Evolutionary conservation across 2,329 filamentous ascomycete species (phyloP).

Genomic region (Penicillium glabrum): DNA sequence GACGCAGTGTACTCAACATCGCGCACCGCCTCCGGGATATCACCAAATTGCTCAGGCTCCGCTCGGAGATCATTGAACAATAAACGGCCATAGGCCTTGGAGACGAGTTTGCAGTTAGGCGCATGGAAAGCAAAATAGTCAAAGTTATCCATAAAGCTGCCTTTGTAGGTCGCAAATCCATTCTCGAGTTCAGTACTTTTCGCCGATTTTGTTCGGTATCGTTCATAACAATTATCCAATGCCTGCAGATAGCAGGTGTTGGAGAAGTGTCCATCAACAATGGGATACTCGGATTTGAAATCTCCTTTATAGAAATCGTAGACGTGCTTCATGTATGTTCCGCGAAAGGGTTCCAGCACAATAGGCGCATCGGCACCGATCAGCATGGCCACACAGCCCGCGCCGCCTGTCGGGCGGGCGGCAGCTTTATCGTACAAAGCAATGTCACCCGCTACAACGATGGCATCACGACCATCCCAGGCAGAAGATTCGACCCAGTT

Average conservation of each 20-base stretch:
- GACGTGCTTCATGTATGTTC: conserved; percentile 73
- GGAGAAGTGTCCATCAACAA: conserved; percentile 78
- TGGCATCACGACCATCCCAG: conserved; percentile 63
- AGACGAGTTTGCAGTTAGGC: conserved; percentile 46
- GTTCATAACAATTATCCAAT: conserved; percentile 57
- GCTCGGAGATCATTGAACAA: conserved; percentile 68
- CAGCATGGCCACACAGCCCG: conserved; percentile 71
- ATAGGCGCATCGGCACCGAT: conserved; percentile 72
- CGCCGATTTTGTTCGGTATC: neutral
- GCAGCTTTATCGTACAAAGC: conserved; percentile 78
- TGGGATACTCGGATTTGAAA: conserved; percentile 76
- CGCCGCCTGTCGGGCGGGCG: conserved; percentile 74
- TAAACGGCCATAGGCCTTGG: conserved; percentile 71
- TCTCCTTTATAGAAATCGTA: conserved; percentile 81
- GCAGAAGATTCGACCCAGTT: conserved; percentile 60
- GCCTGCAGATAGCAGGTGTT: conserved; percentile 74
- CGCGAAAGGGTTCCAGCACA: conserved; percentile 70
- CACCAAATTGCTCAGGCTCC: conserved; percentile 70
- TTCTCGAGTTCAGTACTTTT: neutral
- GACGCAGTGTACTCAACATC: neutral
- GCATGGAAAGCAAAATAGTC: conserved; percentile 75
- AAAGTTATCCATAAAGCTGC: conserved; percentile 58
- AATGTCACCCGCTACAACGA: conserved; percentile 75
- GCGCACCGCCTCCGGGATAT: conserved; percentile 54
- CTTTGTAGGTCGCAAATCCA: too few species aligned